Percentiles rank a stretch among this genome's conserved stretches.
Conservation (phyloP, 805 yeast species). For the Grigorovia transvaalensis region DNA sequence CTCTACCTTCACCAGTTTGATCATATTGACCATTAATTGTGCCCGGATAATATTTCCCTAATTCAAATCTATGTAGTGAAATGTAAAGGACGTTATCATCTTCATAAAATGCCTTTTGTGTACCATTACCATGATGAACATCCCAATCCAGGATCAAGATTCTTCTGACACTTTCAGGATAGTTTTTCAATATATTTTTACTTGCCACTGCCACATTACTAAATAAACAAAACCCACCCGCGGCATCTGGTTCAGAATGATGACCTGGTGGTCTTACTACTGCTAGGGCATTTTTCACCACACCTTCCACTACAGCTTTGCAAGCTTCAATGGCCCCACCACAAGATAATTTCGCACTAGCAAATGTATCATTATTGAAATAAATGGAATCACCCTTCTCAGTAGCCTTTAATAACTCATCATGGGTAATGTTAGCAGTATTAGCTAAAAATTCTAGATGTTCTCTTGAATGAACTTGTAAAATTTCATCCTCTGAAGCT, state of each 20-base stretch:
- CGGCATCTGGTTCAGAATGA: conserved; percentile 95
- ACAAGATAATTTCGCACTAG: conserved; percentile 84
- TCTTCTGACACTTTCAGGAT: conserved; percentile 79
- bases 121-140: conserved; percentile 98
- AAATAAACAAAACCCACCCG: conserved; percentile 95
- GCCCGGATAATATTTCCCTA: conserved; percentile 90
- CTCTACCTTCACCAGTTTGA: conserved; percentile 75
- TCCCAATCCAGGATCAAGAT: conserved; percentile 94
- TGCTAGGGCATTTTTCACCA: conserved; percentile 84
- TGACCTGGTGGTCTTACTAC: conserved; percentile 98
- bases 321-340: conserved; percentile 98
- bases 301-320: conserved; percentile 85
- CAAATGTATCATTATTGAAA: conserved; percentile 79
- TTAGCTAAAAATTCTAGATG: conserved; percentile 68
- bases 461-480: conserved; percentile 73
- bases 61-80: conserved; percentile 86
- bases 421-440: conserved; percentile 69
- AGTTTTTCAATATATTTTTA: conserved; percentile 63
- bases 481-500: conserved; percentile 77
- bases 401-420: conserved; percentile 67
- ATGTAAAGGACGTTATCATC: conserved; percentile 88
- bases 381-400: conserved; percentile 92
- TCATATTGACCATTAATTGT: conserved; percentile 74
- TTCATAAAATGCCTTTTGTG: conserved; percentile 81
- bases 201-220: conserved; percentile 98